Evolutionary conservation across 192 early-diverging fungal genomes (phyloP).

Genomic region (Podila verticillata): DNA sequence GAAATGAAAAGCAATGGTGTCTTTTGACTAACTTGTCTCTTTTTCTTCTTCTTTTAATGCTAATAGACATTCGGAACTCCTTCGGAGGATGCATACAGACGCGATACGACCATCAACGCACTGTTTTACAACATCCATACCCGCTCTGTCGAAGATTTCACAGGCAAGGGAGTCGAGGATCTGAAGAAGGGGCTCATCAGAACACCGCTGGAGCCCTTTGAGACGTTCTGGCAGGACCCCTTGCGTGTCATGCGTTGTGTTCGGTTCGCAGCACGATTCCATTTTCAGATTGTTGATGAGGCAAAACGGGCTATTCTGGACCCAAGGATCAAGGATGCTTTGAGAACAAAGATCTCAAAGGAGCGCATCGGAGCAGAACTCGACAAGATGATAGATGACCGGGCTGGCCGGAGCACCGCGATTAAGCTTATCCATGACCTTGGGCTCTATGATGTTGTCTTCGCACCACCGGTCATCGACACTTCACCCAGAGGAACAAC

Average conservation of each 20-base stretch:
- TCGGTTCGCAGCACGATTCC: constrained; percentile 93
- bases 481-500: constrained; percentile 33
- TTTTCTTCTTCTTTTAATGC: not conserved
- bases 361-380: constrained; percentile 94
- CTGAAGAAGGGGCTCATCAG: constrained; percentile 76
- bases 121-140: constrained; percentile 97
- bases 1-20: no score
- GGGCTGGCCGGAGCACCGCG: constrained; percentile 41
- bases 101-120: constrained; percentile 98
- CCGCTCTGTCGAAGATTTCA: constrained; percentile 86
- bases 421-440: constrained; percentile 52
- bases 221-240: constrained; percentile 96
- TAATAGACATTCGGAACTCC: constrained; percentile 86
- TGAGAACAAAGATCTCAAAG: constrained; percentile 87
- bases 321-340: constrained; percentile 65
- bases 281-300: constrained; percentile 76
- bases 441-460: constrained; percentile 57
- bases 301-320: constrained; percentile 69
- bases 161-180: constrained; percentile 78
- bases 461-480: constrained; percentile 51
- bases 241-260: constrained; percentile 93
- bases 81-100: constrained; percentile 86
- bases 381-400: constrained; percentile 86
- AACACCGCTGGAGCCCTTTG: constrained; percentile 88
- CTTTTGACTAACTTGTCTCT: not conserved